Conservation (phyloP, 2,329 filamentous ascomycete genomes). For the Colletotrichum phormii region DNA sequence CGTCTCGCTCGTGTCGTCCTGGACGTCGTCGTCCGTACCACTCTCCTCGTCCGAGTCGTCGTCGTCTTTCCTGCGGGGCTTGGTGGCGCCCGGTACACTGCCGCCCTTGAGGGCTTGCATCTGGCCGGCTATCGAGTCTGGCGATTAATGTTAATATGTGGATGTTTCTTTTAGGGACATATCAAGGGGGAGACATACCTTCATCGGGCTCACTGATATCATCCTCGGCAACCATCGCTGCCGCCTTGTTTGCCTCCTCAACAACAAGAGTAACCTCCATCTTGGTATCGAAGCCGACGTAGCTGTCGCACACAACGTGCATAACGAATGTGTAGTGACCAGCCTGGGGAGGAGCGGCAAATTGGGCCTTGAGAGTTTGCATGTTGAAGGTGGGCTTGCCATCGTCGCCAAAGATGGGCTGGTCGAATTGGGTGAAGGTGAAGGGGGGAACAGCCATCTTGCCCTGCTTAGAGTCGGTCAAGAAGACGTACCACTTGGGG, state of each 20-base stretch:
- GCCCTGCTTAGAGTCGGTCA: conserved; percentile 92
- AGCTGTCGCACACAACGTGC: conserved; percentile 94
- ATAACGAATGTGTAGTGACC: conserved; percentile 96
- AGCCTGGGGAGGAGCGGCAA: conserved; percentile 91
- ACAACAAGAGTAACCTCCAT: conserved; percentile 90
- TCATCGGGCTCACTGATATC: conserved; percentile 99
- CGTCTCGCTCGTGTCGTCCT: conserved; percentile 75
- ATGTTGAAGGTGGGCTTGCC: conserved; percentile 93
- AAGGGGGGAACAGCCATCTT: conserved; percentile 98
- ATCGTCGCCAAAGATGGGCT: conserved; percentile 82
- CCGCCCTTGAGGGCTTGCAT: conserved; percentile 88
- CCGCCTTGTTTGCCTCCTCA: conserved; percentile 88
- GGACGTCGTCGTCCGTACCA: conserved; percentile 81
- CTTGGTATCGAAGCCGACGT: conserved; percentile 93
- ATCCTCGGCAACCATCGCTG: conserved; percentile 83
- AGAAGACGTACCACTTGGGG: conserved; percentile 93
- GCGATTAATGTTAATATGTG: conserved; percentile 41
- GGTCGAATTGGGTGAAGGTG: conserved; percentile 93
- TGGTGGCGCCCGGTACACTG: conserved; percentile 61
- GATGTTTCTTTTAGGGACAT: neutral
- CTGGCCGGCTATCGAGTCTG: conserved; percentile 90
- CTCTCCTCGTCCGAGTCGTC: conserved; percentile 84
- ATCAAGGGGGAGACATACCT: conserved; percentile 65
- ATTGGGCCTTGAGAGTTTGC: conserved; percentile 97
- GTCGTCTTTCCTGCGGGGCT: conserved; percentile 65